Evolutionary conservation across 352 stramenopile species (phyloP).

Genomic region (Globisporangium ultimum): DNA sequence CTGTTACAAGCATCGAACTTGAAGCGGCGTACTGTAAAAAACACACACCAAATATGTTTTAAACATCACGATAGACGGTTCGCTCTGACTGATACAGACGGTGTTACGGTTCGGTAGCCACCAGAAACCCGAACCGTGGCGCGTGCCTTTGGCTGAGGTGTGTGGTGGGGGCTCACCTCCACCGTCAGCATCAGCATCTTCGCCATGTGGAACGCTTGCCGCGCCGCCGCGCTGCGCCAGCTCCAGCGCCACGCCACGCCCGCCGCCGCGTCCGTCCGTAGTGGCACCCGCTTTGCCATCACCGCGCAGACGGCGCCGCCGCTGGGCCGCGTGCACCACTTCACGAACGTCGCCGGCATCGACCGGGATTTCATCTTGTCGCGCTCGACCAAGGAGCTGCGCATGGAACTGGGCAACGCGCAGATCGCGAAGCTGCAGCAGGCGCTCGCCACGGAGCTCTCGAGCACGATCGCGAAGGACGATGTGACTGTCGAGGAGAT

Average conservation of each 20-base stretch:
- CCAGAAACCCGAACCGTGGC: no score
- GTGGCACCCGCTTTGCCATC: slow-evolving; percentile 2
- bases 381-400: slow-evolving; percentile 33
- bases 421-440: slow-evolving; percentile 31
- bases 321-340: slow-evolving; percentile 11
- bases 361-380: slow-evolving; percentile 42
- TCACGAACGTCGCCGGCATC: slow-evolving; percentile 42
- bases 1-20: no score
- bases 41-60: neutral
- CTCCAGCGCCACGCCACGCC: slow-evolving; percentile 22
- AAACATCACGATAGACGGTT: no score
- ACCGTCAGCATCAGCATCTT: neutral
- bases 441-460: slow-evolving; percentile 37
- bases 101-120: no score
- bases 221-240: slow-evolving; percentile 39
- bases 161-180: slow-evolving; percentile 3
- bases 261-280: slow-evolving; percentile 9
- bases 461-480: slow-evolving; percentile 23
- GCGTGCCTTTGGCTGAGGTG: no score
- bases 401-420: slow-evolving; percentile 27
- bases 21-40: neutral
- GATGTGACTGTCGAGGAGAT: slow-evolving; percentile 45
- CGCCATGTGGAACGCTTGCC: slow-evolving; percentile 58
- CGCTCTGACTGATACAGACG: no score
- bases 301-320: neutral